Base-by-base conservation (phyloP, 345 rosid species). In the Brassica incana region DNA sequence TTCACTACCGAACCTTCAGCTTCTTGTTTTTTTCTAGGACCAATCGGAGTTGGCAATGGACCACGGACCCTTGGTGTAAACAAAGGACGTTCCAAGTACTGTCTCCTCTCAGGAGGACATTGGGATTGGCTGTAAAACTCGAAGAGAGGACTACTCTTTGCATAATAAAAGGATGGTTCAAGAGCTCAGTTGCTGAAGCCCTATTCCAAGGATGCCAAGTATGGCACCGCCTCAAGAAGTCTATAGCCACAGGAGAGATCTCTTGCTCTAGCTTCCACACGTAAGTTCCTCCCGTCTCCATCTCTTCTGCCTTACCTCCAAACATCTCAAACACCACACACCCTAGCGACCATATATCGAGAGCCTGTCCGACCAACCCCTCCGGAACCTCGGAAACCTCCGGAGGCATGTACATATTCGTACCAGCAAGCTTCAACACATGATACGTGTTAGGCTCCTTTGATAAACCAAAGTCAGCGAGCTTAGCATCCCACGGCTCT, bases 341-440 rank as follows among this genome's bases (percentile, higher is more conserved):
- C 10, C 80, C 80, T 50, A 77, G 20, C 9, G 80, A 71, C 64
- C 64, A 77, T 33, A 77, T 63, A 64, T 71, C 76, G 32, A 36
- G 20, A 5, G 58, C 30, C 2, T 38, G 20, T 10, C 4, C 38
- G 3, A 59, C 54, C 10, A 2, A 3, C 68, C 20, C 1, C 4
- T 68, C 2, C 0, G 65, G 16, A 5, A 1, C 12, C 27, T 2
- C n/a, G n/a, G 15, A 40, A 65, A 35, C 10, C 9, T 66, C 74
- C 0, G 68, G 61, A 3, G 79, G 7, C 48, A 38, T 60, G 30
- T 76, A 76, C 32, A 1, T 2, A 30, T 16, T 27, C 35, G 75
- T 60, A 61, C 69, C 63, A 69, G 43, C 48, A 33, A 0, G 18
- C 71, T 1, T 12, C 0, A 38, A 16, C 48, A 2, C 1, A 12